Conservation (phyloP, 2,329 filamentous ascomycete species). For the Uncinocarpus reesii region DNA sequence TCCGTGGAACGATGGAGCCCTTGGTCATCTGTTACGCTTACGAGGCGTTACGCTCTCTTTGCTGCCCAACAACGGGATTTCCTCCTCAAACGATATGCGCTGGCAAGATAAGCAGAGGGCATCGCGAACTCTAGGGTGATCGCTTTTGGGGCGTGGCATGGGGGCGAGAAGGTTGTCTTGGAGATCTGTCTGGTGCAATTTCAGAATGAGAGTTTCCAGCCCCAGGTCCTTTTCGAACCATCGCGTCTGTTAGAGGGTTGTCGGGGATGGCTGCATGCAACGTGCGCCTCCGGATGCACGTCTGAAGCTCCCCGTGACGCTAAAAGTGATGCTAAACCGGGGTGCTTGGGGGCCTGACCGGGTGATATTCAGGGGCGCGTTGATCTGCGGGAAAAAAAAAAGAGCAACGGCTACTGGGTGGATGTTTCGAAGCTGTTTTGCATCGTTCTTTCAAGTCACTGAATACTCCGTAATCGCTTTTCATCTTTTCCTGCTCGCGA, state of each 20-base stretch:
- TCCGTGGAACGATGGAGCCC: neutral
- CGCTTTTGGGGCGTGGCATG: too few species aligned
- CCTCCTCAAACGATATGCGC: neutral
- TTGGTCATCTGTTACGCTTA: neutral
- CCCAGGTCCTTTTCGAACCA: neutral
- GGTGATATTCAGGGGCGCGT: slow-evolving; percentile 3
- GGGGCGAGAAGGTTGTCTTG: too few species aligned
- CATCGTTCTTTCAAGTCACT: neutral
- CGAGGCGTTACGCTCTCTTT: neutral
- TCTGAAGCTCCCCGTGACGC: slow-evolving; percentile 2
- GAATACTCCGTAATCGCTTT: neutral
- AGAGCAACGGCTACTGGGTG: neutral
- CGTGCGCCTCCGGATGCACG: slow-evolving; percentile 10
- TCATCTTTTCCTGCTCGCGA: neutral
- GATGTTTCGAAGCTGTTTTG: slow-evolving; percentile 9
- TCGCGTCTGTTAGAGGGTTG: slow-evolving; percentile 9
- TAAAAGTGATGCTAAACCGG: slow-evolving; percentile 1
- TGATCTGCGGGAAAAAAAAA: neutral
- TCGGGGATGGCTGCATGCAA: slow-evolving; percentile 10
- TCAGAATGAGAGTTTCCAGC: neutral
- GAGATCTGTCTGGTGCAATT: neutral
- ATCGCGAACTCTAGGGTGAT: neutral
- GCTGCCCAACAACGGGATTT: slow-evolving; percentile 3
- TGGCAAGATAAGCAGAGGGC: neutral
- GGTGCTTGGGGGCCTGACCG: neutral